A percentile compares a stretch with the other conserved stretches of the same genome.
These are phyloP conservation scores for Posidonia oceanica DNA, from an alignment of 116 monocot genomes.

Conservation along the genomic window DNA sequence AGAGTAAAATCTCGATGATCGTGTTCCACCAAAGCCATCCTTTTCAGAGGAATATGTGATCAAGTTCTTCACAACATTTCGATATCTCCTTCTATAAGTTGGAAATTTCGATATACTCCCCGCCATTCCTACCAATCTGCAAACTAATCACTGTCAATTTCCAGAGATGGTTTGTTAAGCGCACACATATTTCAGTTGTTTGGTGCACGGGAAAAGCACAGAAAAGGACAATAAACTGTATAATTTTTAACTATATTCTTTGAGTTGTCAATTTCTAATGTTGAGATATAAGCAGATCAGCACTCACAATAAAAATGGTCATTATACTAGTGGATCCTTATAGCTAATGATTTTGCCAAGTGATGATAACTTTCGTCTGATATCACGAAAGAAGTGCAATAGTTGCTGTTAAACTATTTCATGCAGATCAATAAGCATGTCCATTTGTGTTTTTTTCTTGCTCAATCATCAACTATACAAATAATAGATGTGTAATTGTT, in stretches of 20 bases:
- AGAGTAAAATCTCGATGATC: conserved; percentile 9
- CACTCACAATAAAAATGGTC: no score
- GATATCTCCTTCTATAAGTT: conserved; percentile 72
- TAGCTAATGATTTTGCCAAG: no score
- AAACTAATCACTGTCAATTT: background rate
- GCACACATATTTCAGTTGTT: background rate
- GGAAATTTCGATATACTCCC: conserved; percentile 74
- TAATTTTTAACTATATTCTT: background rate
- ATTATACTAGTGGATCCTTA: no score
- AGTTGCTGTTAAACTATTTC: no score
- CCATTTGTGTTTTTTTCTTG: no score
- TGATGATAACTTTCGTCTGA: no score
- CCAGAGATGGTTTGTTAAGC: background rate
- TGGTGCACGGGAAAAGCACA: background rate
- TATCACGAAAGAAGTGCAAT: no score
- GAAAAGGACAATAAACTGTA: background rate
- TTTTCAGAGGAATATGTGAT: conserved; percentile 31
- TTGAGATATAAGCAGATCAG: no score
- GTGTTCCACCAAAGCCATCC: background rate
- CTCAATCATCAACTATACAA: no score
- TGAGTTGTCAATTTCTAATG: no score
- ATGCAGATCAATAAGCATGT: no score
- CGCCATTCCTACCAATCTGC: conserved; percentile 78
- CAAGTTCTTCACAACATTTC: conserved; percentile 54
- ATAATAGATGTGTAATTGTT: no score